Percentiles rank a stretch among this genome's conserved stretches.
These are phyloP conservation scores for Trichocladium uniseriatum DNA, from an alignment of 495 filamentous ascomycete species.

Conservation along the genomic window DNA sequence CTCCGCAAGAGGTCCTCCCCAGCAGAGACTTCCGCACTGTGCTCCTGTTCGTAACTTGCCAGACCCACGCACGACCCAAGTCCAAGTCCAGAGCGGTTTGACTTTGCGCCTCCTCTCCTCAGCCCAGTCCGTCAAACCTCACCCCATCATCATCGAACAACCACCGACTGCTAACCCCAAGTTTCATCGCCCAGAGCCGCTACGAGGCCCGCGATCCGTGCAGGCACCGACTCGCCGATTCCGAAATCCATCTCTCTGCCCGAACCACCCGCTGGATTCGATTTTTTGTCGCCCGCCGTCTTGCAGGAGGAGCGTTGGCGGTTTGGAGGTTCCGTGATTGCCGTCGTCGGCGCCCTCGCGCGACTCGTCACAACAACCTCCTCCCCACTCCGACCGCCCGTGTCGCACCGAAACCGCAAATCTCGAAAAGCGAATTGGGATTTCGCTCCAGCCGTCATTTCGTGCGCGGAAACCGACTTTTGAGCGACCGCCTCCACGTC, in stretches of 20 bases:
- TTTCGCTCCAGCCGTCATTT: not conserved
- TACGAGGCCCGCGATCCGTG: slow-evolving; percentile 22
- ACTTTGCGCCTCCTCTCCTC: slow-evolving; percentile 5
- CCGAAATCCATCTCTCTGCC: not conserved
- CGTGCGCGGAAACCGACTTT: not conserved
- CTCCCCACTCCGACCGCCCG: slow-evolving; percentile 23
- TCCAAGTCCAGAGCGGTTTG: not conserved
- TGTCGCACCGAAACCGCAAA: slow-evolving; percentile 13
- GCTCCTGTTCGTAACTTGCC: not conserved
- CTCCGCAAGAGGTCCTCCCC: not conserved
- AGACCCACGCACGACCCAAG: not conserved
- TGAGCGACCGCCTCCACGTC: not conserved
- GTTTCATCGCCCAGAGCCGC: slow-evolving; percentile 23
- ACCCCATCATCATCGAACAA: slow-evolving; percentile 22
- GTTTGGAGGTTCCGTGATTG: slow-evolving; percentile 15
- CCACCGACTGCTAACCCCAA: slow-evolving; percentile 10
- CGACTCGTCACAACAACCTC: slow-evolving; percentile 32
- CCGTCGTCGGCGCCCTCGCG: slow-evolving; percentile 31
- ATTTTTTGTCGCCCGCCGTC: slow-evolving; percentile 14
- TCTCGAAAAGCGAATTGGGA: not conserved
- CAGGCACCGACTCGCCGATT: slow-evolving; percentile 5
- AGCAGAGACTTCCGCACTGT: slow-evolving; percentile 14
- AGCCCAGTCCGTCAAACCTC: not conserved
- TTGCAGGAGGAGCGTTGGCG: slow-evolving; percentile 17
- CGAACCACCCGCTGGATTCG: not conserved